A percentile compares a stretch with the other conserved stretches of the same genome.
Evolutionary conservation across 208 protist species (phyloP).

Genomic region (Trypanosoma vivax): DNA sequence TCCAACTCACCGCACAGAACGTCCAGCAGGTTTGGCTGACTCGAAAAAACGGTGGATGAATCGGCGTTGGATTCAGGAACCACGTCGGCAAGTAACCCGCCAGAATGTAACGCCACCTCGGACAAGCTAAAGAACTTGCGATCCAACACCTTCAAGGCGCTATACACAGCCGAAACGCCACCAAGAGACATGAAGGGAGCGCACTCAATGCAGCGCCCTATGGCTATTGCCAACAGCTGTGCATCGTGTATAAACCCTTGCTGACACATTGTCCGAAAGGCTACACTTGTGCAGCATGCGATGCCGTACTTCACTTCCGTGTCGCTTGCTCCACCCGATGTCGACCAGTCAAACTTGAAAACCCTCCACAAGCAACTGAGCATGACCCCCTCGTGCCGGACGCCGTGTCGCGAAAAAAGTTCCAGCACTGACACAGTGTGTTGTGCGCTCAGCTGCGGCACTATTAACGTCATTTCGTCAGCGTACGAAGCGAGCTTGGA

Average conservation of each 20-base stretch:
- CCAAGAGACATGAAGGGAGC: conserved; percentile 28
- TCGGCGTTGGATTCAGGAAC: conserved; percentile 4
- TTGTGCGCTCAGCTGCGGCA: conserved; percentile 6
- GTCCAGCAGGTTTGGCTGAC: conserved; percentile 76
- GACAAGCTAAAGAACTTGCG: conserved; percentile 62
- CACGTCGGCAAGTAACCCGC: not conserved
- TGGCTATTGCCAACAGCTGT: conserved; percentile 55
- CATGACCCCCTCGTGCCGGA: conserved; percentile 65
- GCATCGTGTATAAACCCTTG: conserved; percentile 48
- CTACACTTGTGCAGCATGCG: conserved; percentile 32
- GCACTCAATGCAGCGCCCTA: conserved; percentile 68
- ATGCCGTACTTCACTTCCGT: conserved; percentile 9
- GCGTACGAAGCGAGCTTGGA: conserved; percentile 19
- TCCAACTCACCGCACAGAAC: conserved; percentile 68
- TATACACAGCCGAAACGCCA: conserved; percentile 41
- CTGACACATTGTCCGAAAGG: conserved; percentile 48
- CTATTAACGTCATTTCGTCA: not conserved
- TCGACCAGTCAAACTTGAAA: conserved; percentile 38
- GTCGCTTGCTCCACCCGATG: not conserved
- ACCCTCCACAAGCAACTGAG: conserved; percentile 54
- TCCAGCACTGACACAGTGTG: conserved; percentile 8
- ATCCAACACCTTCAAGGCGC: conserved; percentile 38
- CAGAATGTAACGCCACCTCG: conserved; percentile 41
- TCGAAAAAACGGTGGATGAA: conserved; percentile 21
- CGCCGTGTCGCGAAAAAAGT: conserved; percentile 19